Percentiles rank a stretch among this genome's conserved stretches.
Evolutionary conservation across 2,329 filamentous ascomycete species (phyloP).

Genomic region (Verticillium klebahnii): DNA sequence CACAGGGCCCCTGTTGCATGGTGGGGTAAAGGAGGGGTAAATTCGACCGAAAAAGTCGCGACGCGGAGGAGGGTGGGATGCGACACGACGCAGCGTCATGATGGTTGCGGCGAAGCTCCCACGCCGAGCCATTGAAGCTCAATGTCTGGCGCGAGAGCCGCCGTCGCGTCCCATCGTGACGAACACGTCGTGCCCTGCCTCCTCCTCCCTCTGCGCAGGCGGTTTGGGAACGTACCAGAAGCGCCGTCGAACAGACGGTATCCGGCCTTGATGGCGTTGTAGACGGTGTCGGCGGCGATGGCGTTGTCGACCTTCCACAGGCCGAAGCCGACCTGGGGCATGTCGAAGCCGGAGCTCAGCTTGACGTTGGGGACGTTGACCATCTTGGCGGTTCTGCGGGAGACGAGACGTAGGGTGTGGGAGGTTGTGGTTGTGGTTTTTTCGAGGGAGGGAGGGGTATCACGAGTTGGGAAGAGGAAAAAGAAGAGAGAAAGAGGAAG

Average conservation of each 20-base stretch:
- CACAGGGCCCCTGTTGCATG: not conserved
- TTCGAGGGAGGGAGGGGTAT: conserved; percentile 32
- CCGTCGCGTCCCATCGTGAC: not conserved
- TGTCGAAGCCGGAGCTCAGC: conserved; percentile 61
- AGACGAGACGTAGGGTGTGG: not conserved
- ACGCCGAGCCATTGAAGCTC: not conserved
- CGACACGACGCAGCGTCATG: not conserved
- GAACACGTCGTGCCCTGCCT: not conserved
- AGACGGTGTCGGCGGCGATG: conserved; percentile 69
- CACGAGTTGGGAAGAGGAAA: conserved; percentile 44
- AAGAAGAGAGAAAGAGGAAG: not conserved
- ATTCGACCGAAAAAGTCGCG: not conserved
- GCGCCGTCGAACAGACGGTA: conserved; percentile 59
- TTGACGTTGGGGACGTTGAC: conserved; percentile 45
- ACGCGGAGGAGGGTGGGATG: not conserved
- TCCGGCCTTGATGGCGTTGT: conserved; percentile 65
- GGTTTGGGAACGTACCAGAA: conserved; percentile 40
- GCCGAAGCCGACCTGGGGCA: conserved; percentile 73
- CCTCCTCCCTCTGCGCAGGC: not conserved
- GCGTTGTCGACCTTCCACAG: conserved; percentile 81
- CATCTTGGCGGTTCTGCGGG: not conserved
- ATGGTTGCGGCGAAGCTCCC: not conserved
- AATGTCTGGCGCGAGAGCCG: not conserved
- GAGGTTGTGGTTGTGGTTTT: conserved; percentile 46
- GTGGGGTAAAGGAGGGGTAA: conserved; percentile 2